Base-by-base conservation (phyloP, 371 early-diverging fungal genomes). In the Lichtheimia hyalospora region DNA sequence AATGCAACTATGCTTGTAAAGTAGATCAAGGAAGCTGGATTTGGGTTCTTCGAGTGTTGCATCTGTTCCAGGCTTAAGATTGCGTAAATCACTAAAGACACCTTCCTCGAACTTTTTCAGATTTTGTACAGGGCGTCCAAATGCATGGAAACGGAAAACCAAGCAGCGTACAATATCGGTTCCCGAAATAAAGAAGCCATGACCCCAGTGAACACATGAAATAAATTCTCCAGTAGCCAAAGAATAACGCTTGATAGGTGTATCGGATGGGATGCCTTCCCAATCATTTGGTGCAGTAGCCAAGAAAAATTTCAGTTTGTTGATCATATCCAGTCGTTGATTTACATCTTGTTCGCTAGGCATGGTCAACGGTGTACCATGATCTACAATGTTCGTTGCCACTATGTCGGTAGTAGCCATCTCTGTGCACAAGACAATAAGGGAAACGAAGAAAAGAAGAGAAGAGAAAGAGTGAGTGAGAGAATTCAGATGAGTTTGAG, bases 81-180 rank as follows among this genome's bases (percentile, higher is more conserved):
- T 89, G 28, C 95, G 69, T 46, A 95, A 69, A 64, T 95, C 95
- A 39, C 69, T 68, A 61, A 95, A 94, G 14, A 95, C 77, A 28
- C 95, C 95, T 68, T 93, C 95, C 73, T 93, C 95, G 71, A 94
- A 94, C 71, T 94, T 94, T 62, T 93, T 93, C 28, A 85, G 59
- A 49, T 84, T 81, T 23, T 66, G 52, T 1, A 93, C 79, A 21
- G 74, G 73, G 24, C 93, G 60, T 52, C 89, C 81, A 71, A 85
- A 78, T 23, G 83, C 81, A 40, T 84, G 77, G 67, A 92, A 91
- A 23, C 92, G 79, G 74, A 84, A 91, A 2, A 84, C 71, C 0
- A 94, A 75, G 39, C 85, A 79, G 24, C 90, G 86, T 2, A 94
- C 90, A 61, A 94, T 92, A 63, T 94, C 95, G 14, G 95, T 93